phyloP scores from a whole-genome alignment of 768 basidiomycete species.

The Paxillus ammoniavirescens region DNA sequence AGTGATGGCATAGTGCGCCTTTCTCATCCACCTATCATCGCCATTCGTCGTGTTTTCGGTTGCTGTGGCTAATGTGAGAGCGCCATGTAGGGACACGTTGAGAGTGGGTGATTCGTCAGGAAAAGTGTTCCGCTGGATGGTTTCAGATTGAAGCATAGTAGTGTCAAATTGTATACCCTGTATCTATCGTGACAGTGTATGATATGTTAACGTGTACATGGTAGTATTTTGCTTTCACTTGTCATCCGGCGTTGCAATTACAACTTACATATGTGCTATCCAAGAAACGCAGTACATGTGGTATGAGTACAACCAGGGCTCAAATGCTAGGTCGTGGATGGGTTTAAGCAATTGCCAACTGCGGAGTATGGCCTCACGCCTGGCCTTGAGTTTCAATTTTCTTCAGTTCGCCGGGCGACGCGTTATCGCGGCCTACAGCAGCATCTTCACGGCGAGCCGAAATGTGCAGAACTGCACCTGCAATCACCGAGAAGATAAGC shows the following conservation, averaged over 20 bases:
- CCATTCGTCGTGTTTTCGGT: conserved; percentile 9
- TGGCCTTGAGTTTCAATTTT: background rate
- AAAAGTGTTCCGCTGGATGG: conserved; percentile 22
- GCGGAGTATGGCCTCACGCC: background rate
- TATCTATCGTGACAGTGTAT: too few species aligned
- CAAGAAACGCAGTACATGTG: too few species aligned
- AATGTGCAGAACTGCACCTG: conserved; percentile 35
- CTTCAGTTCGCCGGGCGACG: background rate
- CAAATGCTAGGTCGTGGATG: too few species aligned
- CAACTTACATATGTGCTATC: too few species aligned
- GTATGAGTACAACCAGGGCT: too few species aligned
- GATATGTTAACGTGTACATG: too few species aligned
- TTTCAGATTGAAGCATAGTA: conserved; percentile 17
- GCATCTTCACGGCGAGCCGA: conserved; percentile 20
- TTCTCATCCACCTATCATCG: conserved; percentile 29
- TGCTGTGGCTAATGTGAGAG: background rate
- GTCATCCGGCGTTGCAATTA: too few species aligned
- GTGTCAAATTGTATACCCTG: too few species aligned
- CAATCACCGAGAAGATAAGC: conserved; percentile 37
- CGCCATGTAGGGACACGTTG: conserved; percentile 17
- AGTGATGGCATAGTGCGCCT: conserved; percentile 77
- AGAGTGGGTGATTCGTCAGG: conserved; percentile 27
- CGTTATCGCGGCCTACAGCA: background rate
- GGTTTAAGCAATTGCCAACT: too few species aligned
- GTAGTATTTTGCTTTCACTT: too few species aligned